Percentiles rank a stretch among this genome's conserved stretches.
These are phyloP conservation scores for Trypanosoma cruzi DNA, from an alignment of 208 protist genomes.

Conservation along the genomic window DNA sequence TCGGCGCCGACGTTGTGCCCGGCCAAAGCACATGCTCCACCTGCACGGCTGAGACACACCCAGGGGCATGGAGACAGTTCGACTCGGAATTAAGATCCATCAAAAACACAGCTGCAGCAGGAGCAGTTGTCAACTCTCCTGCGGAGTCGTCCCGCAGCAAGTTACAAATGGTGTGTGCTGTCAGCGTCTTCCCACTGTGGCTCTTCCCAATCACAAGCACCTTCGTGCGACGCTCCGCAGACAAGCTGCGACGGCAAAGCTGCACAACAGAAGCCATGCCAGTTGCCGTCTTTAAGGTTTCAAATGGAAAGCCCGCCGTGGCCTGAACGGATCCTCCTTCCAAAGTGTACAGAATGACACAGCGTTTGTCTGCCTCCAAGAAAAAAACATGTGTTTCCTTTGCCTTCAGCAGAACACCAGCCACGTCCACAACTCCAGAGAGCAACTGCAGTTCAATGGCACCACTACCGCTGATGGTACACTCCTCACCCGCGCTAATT, in stretches of 20 bases:
- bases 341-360: conserved; percentile 63
- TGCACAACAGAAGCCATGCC: conserved; percentile 53
- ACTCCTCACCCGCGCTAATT: conserved; percentile 82
- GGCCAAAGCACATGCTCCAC: conserved; percentile 45
- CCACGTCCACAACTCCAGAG: conserved; percentile 74
- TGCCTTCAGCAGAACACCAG: conserved; percentile 62
- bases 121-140: conserved; percentile 22
- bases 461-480: conserved; percentile 52
- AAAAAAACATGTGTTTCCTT: conserved; percentile 52
- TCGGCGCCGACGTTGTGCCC: conserved; percentile 41
- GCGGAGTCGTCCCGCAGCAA: conserved; percentile 41
- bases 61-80: conserved; percentile 68
- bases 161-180: conserved; percentile 79
- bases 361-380: conserved; percentile 38
- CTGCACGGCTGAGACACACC: conserved; percentile 47
- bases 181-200: conserved; percentile 61
- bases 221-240: conserved; percentile 30
- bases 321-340: conserved; percentile 66
- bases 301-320: conserved; percentile 41
- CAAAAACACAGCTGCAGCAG: conserved; percentile 27
- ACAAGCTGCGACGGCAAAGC: conserved; percentile 54
- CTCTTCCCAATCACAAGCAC: conserved; percentile 69
- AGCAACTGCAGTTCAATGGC: conserved; percentile 48
- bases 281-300: conserved; percentile 35
- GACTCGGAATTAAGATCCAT: conserved; percentile 79